Evolutionary conservation across 2,329 filamentous ascomycete species (phyloP).

Genomic region (Rosellinia necatrix): DNA sequence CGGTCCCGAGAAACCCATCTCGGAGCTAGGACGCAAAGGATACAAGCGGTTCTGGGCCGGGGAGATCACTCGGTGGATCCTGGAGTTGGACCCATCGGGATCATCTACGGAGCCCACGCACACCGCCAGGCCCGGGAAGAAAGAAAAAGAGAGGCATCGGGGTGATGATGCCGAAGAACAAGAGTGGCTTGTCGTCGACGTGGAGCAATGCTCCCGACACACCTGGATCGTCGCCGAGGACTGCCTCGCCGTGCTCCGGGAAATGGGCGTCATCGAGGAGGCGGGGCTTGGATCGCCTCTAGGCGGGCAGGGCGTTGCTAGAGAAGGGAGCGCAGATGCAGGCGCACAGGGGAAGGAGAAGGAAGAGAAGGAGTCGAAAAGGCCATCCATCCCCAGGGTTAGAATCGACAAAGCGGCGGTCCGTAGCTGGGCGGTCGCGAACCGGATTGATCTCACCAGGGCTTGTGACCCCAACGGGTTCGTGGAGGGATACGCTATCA

Average conservation of each 20-base stretch:
- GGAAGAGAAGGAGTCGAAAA: slow-evolving; percentile 14
- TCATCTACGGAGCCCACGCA: slow-evolving; percentile 24
- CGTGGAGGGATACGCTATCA: slow-evolving; percentile 66
- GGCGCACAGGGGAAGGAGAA: slow-evolving; percentile 35
- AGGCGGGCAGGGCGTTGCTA: slow-evolving; percentile 69
- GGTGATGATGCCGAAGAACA: slow-evolving; percentile 23
- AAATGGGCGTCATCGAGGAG: slow-evolving; percentile 75
- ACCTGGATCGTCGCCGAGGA: slow-evolving; percentile 89
- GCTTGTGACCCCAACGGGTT: slow-evolving; percentile 79
- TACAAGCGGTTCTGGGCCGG: slow-evolving; percentile 87
- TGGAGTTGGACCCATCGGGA: slow-evolving; percentile 50
- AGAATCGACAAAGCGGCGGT: slow-evolving; percentile 61
- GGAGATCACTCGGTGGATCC: slow-evolving; percentile 75
- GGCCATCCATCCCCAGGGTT: slow-evolving; percentile 49
- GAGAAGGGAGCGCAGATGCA: slow-evolving; percentile 45
- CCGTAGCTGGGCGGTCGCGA: slow-evolving; percentile 66
- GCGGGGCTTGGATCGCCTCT: slow-evolving; percentile 48
- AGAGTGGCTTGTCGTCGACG: slow-evolving; percentile 56
- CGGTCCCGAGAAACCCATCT: slow-evolving; percentile 92
- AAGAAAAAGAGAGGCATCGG: slow-evolving; percentile 1
- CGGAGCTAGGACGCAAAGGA: slow-evolving; percentile 79
- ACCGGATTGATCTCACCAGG: slow-evolving; percentile 66
- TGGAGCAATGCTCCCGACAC: slow-evolving; percentile 72
- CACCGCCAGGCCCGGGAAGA: slow-evolving; percentile 1
- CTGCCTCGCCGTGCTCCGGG: slow-evolving; percentile 74